Conservation (phyloP, 306 rosid genomes). For the Mimosa bimucronata region DNA sequence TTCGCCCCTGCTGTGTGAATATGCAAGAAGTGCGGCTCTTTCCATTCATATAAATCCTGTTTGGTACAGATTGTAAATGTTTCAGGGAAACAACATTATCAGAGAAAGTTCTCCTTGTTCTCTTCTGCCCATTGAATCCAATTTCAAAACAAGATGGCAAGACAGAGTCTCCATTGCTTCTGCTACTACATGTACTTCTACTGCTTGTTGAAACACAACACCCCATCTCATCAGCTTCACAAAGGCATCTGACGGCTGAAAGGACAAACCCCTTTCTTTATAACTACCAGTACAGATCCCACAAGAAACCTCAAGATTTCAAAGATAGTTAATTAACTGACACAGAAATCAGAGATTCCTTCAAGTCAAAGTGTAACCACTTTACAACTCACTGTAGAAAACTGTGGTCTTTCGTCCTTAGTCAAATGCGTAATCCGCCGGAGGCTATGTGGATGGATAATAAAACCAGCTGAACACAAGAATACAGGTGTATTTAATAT, state of each 20-base stretch:
- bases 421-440: constrained; percentile 58
- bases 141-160: constrained; percentile 55
- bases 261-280: constrained; percentile 39
- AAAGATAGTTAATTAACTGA: constrained; percentile 44
- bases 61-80: constrained; percentile 66
- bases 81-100: constrained; percentile 59
- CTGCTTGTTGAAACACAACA: constrained; percentile 80
- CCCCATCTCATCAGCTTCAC: constrained; percentile 75
- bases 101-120: constrained; percentile 60
- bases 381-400: constrained; percentile 48
- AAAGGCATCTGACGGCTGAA: constrained; percentile 47
- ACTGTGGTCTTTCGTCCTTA: constrained; percentile 38
- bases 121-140: constrained; percentile 55
- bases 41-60: constrained; percentile 74
- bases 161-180: constrained; percentile 61
- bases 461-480: constrained; percentile 60
- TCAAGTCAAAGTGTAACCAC: constrained; percentile 41
- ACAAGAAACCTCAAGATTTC: constrained; percentile 44
- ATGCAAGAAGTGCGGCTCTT: constrained; percentile 81
- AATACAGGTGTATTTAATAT: constrained; percentile 51
- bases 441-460: constrained; percentile 39
- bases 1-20: constrained; percentile 92
- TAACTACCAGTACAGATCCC: constrained; percentile 53
- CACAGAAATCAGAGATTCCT: constrained; percentile 46
- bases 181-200: constrained; percentile 59